These are phyloP conservation scores for Gracilaria caudata DNA, from an alignment of 23 red algal genomes.

Conservation along the genomic window DNA sequence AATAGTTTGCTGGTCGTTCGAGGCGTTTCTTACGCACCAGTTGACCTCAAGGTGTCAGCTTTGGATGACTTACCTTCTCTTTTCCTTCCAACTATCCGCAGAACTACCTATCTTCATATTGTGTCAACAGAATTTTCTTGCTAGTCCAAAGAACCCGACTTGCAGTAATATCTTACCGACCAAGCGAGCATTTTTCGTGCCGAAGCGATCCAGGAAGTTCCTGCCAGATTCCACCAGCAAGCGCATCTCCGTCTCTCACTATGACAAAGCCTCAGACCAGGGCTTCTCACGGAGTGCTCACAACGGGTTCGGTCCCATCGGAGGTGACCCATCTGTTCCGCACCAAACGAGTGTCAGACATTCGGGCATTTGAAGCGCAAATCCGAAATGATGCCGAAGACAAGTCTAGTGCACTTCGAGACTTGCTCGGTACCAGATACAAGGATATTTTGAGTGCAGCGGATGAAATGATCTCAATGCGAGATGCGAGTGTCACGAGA, in stretches of 20 bases:
- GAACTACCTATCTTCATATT: no score
- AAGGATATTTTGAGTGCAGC: slow-evolving; percentile 50
- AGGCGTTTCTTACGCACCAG: no score
- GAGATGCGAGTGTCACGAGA: slow-evolving; percentile 14
- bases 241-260: not conserved
- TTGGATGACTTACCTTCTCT: no score
- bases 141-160: no score
- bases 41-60: no score
- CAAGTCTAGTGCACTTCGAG: slow-evolving; percentile 49
- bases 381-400: slow-evolving; percentile 73
- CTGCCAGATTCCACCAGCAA: not conserved
- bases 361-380: slow-evolving; percentile 59
- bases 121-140: no score
- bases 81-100: no score
- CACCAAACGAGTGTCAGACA: slow-evolving; percentile 70
- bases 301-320: slow-evolving; percentile 59
- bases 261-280: slow-evolving; percentile 17
- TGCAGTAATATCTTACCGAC: not conserved
- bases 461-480: slow-evolving; percentile 50
- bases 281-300: slow-evolving; percentile 30
- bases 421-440: slow-evolving; percentile 64
- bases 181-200: not conserved
- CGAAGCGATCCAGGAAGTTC: not conserved
- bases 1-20: no score
- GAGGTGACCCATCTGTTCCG: slow-evolving; percentile 67